Evolutionary conservation across 2,329 filamentous ascomycete species (phyloP).

Genomic region (Alternaria gaisen): DNA sequence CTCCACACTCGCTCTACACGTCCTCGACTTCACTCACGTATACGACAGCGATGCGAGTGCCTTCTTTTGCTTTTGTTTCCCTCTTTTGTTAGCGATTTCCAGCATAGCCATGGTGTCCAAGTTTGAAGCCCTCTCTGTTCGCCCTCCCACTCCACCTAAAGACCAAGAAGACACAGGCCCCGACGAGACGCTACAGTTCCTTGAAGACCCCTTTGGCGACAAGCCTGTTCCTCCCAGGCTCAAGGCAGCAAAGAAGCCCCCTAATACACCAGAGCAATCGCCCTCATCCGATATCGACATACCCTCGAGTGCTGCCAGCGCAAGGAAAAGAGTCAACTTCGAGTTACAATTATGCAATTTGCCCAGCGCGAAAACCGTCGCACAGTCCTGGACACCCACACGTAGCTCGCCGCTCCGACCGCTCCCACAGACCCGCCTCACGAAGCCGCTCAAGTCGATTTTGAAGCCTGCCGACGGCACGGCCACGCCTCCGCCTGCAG

Average conservation of each 20-base stretch:
- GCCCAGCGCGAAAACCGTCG: slow-evolving; percentile 56
- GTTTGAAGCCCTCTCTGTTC: slow-evolving; percentile 59
- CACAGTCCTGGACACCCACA: slow-evolving; percentile 41
- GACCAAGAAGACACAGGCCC: slow-evolving; percentile 50
- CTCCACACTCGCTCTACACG: slow-evolving; percentile 22
- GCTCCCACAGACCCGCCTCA: slow-evolving; percentile 61
- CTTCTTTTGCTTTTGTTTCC: slow-evolving; percentile 27
- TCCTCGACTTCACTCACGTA: slow-evolving; percentile 8
- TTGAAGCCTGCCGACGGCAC: slow-evolving; percentile 72
- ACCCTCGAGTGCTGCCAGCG: slow-evolving; percentile 44
- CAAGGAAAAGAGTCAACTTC: slow-evolving; percentile 64
- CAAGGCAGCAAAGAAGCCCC: slow-evolving; percentile 27
- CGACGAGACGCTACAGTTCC: slow-evolving; percentile 54
- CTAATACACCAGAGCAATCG: slow-evolving; percentile 54
- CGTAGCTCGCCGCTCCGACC: slow-evolving; percentile 57
- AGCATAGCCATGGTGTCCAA: slow-evolving; percentile 54
- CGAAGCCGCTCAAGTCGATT: slow-evolving; percentile 74
- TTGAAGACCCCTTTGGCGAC: slow-evolving; percentile 53
- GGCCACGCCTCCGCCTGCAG: slow-evolving; percentile 45
- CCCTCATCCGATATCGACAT: slow-evolving; percentile 53
- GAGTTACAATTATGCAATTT: slow-evolving; percentile 68
- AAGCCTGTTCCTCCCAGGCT: slow-evolving; percentile 38
- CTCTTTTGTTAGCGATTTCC: slow-evolving; percentile 32
- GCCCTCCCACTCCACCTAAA: slow-evolving; percentile 66
- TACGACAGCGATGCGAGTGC: slow-evolving; percentile 39